Base-by-base conservation (phyloP, 306 rosid species). In the Ziziphus jujuba region DNA sequence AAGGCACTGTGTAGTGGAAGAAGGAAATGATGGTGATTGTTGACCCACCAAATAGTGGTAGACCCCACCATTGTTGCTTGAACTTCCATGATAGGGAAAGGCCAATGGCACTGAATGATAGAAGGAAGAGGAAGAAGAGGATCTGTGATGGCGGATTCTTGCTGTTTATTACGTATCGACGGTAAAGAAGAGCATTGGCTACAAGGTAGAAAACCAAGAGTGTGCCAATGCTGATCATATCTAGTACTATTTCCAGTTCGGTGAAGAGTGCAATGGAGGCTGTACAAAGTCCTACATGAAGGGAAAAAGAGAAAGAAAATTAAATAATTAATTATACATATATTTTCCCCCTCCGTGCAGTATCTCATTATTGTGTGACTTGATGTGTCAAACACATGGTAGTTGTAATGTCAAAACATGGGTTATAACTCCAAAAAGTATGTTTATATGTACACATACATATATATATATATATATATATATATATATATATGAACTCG, bases 211-310 rank as follows among this genome's bases (percentile, higher is more conserved):
- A 88, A 52, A 93, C 98, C 67, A 82, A 31, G 17, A 93, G 86
- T 1, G 97, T 88, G 47, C 97, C 98, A 3, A 90, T 78, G 73
- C 81, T 79, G 15, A 93, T 81, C 84, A 93, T 61, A 21, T 88
- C 87, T 17, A 93, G 51, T 38, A 93, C 85, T 23, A 90, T 79
- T 58, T 86, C 85, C 3, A 90, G 91, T 59, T 86, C 95, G 0
- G 96, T 90, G 84, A 93, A 93, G 0, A 93, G 85, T 2, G 98
- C 98, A 61, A 90, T 85, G 9, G 85, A 72, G 31, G 97, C 97
- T 5, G 98, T 92, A 83, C 95, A 92, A 57, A 92, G 60, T 24
- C 98, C 98, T 92, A 22, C 44, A 43, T 25, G 7, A 28, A 1
- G 33, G 33, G 33, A 28, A 4, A 1, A 28, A 28, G 4, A 28